Conservation (phyloP, 1,139 yeast genomes). For the Protomyces gravidus region DNA sequence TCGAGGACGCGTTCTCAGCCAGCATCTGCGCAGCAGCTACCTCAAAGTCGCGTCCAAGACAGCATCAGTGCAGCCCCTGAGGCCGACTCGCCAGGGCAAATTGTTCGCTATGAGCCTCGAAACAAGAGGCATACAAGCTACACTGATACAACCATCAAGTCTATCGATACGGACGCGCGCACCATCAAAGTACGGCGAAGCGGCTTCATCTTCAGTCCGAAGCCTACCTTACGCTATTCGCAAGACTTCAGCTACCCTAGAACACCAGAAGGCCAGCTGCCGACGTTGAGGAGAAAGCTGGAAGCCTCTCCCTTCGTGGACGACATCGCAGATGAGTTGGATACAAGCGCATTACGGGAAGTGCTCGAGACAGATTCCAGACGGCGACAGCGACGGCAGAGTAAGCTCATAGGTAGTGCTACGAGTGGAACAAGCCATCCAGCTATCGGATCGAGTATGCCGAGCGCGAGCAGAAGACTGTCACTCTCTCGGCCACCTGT, state of each 20-base stretch:
- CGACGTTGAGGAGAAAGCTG: conserved; percentile 7
- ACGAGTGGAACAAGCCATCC: neutral
- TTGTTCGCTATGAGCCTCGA: neutral
- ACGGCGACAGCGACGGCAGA: conserved; percentile 10
- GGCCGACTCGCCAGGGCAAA: neutral
- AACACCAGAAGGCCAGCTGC: conserved; percentile 24
- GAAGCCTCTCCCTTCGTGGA: conserved; percentile 17
- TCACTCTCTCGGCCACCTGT: neutral
- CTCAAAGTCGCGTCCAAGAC: too few species aligned
- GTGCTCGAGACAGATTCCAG: conserved; percentile 21
- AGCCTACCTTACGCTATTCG: conserved; percentile 14
- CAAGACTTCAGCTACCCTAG: neutral
- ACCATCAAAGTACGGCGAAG: conserved; percentile 15
- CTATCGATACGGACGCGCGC: conserved; percentile 15
- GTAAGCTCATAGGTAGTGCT: conserved; percentile 2
- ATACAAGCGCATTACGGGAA: conserved; percentile 12
- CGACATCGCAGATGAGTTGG: conserved; percentile 23
- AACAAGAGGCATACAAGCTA: neutral
- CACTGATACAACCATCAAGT: conserved; percentile 15
- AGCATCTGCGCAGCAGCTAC: neutral
- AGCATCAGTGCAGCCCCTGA: neutral
- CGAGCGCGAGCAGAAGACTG: neutral
- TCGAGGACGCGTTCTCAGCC: neutral
- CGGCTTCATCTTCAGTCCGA: conserved; percentile 15
- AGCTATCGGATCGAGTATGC: neutral